A percentile compares a stretch with the other conserved stretches of the same genome.
phyloP scores from a whole-genome alignment of 257 asterid genomes.

The Henckelia pumila region DNA sequence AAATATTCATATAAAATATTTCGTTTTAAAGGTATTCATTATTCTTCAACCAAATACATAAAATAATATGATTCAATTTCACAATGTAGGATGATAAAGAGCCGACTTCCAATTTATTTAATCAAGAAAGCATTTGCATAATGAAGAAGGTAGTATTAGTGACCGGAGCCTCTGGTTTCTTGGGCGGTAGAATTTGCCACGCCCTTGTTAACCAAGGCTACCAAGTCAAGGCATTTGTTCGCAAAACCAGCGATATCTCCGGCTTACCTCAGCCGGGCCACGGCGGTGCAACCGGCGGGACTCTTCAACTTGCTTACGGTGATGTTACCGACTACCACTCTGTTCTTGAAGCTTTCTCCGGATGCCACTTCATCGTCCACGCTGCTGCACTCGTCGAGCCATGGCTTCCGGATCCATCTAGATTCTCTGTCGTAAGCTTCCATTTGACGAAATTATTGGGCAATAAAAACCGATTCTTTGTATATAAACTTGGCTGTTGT shows the following conservation, averaged over 20 bases:
- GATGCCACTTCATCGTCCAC: constrained; percentile 83
- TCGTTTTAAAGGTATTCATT: no score
- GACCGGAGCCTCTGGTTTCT: background rate
- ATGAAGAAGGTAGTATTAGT: background rate
- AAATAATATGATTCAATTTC: no score
- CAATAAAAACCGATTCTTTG: no score
- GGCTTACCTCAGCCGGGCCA: constrained; percentile 10
- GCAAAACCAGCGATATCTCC: constrained; percentile 32
- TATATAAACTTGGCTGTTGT: background rate
- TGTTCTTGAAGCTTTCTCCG: constrained; percentile 63
- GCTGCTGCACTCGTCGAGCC: constrained; percentile 94
- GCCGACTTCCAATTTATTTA: background rate
- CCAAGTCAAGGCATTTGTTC: constrained; percentile 84
- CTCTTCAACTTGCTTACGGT: constrained; percentile 66
- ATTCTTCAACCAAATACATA: no score
- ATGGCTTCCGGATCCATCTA: constrained; percentile 85
- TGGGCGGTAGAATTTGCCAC: background rate
- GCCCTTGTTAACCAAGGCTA: constrained; percentile 58
- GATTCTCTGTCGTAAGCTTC: constrained; percentile 47
- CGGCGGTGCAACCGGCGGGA: no score
- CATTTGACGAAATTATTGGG: background rate
- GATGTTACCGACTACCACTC: constrained; percentile 80
- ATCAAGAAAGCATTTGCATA: background rate
- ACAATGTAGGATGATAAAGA: background rate
- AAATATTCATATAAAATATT: no score